phyloP scores from a whole-genome alignment of 176 grass and related monocot species.

The Aegilops bicornis region DNA sequence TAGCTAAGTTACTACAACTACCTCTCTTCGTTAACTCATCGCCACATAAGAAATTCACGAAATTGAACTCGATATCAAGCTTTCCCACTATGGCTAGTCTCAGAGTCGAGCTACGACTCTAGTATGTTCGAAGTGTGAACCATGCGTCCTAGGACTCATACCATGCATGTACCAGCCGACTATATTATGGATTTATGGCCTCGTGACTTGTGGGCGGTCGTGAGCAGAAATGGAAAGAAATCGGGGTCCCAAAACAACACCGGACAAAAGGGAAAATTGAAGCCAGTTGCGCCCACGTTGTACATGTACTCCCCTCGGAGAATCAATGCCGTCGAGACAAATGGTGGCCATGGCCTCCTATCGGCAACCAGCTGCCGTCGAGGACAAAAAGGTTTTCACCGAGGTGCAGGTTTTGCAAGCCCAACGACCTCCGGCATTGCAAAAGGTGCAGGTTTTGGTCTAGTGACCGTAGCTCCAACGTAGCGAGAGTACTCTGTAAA shows the following conservation, averaged over 20 bases:
- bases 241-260: neutral
- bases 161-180: neutral
- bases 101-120: neutral
- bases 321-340: slow-evolving; percentile 6
- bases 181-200: neutral
- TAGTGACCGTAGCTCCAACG: no score
- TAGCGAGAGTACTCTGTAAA: no score
- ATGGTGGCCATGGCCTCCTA: neutral
- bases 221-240: neutral
- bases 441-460: no score
- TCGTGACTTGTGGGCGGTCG: neutral
- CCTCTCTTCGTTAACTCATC: no score
- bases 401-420: neutral
- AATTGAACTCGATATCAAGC: no score
- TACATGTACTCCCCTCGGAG: neutral
- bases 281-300: neutral
- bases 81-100: no score
- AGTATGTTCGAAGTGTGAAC: neutral
- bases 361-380: neutral
- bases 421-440: no score
- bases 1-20: no score
- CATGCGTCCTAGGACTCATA: neutral
- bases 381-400: neutral
- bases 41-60: no score
- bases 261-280: neutral